Evolutionary conservation across 148 eudicot species (phyloP).

Genomic region (Cornus controversa): DNA sequence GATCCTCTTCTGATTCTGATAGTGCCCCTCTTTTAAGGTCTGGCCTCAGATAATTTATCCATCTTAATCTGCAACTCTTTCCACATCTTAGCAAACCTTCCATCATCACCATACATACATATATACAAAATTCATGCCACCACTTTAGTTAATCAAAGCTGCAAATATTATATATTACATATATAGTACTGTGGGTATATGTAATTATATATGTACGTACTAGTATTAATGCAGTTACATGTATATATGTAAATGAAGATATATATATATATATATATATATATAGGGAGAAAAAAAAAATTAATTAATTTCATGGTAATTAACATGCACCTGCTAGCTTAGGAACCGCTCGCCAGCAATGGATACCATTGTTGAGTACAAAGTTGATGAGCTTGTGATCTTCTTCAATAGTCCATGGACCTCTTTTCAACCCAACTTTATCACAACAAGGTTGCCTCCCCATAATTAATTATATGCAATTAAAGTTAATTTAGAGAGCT

Average conservation of each 20-base stretch:
- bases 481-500: neutral
- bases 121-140: neutral
- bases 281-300: neutral
- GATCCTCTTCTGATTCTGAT: constrained; percentile 62
- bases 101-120: constrained; percentile 26
- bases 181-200: too few species aligned
- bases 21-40: constrained; percentile 72
- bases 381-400: constrained; percentile 69
- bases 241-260: too few species aligned
- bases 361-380: constrained; percentile 64
- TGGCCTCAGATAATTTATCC: constrained; percentile 82
- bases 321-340: constrained; percentile 69
- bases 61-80: constrained; percentile 79
- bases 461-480: constrained; percentile 26
- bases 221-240: too few species aligned
- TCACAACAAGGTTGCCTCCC: constrained; percentile 88
- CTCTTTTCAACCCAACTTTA: constrained; percentile 68
- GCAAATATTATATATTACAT: too few species aligned
- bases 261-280: neutral
- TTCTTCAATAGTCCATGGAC: constrained; percentile 86
- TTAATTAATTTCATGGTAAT: neutral
- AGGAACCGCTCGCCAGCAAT: constrained; percentile 71
- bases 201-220: too few species aligned
- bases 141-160: too few species aligned
- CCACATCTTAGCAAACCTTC: constrained; percentile 80